A percentile compares a stretch with the other conserved stretches of the same genome.
phyloP scores from a whole-genome alignment of 345 rosid species.

The Ailanthus altissimus region DNA sequence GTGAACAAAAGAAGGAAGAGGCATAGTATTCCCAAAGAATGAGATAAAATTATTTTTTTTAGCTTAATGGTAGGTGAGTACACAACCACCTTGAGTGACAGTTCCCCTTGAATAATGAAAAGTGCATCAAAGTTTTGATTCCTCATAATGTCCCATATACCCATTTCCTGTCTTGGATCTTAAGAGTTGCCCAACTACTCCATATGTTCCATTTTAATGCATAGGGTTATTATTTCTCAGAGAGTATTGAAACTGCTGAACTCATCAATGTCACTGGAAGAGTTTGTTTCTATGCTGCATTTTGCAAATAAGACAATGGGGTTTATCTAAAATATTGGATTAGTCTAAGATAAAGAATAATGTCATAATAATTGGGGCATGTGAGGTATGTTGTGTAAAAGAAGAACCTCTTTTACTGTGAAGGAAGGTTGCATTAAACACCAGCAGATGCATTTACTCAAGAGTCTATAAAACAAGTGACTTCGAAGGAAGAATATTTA shows the following conservation, averaged over 20 bases:
- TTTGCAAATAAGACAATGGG: not conserved
- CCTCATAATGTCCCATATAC: constrained; percentile 14
- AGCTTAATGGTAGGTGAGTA: constrained; percentile 25
- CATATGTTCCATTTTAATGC: constrained; percentile 12
- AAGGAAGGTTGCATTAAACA: constrained; percentile 17
- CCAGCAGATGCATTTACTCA: constrained; percentile 7
- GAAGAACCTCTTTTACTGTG: constrained; percentile 1
- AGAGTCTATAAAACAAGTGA: not conserved
- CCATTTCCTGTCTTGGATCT: constrained; percentile 23
- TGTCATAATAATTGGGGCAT: constrained; percentile 23
- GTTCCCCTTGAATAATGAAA: constrained; percentile 10
- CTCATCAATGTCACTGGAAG: not conserved
- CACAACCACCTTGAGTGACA: constrained; percentile 30
- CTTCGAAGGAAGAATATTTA: not conserved
- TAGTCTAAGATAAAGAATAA: not conserved
- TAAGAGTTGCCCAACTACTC: constrained; percentile 27
- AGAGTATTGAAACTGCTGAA: not conserved
- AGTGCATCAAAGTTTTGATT: constrained; percentile 15
- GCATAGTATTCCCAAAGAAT: constrained; percentile 1
- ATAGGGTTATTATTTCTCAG: not conserved
- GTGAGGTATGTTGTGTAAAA: constrained; percentile 20
- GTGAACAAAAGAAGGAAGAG: not conserved
- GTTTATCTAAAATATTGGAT: constrained; percentile 7
- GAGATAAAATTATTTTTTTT: not conserved
- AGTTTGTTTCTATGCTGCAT: not conserved